Evolutionary conservation across 805 yeast genomes (phyloP), one percentile per base, ranked within the genome.

Genomic region (Metschnikowia corniflorae): DNA sequence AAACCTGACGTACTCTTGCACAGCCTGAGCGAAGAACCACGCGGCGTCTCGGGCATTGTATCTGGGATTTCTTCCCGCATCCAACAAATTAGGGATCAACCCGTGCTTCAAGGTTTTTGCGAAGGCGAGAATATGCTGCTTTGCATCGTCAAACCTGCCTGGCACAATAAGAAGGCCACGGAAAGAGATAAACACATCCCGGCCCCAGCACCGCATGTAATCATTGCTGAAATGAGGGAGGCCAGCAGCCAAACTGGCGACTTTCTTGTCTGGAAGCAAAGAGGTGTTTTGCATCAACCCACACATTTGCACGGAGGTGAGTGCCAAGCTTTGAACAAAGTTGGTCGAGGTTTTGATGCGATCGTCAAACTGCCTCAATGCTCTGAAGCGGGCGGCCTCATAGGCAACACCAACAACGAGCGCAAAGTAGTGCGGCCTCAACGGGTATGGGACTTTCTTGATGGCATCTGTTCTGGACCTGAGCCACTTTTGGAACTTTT

Each of bases 131-230:
- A 91, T 86, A 57, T 91, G 98, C 26, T 63, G 56, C 51, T 73
- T 81, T 1, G 97, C 97, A 29, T 80, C 87, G 1, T 82, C 86
- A 53, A 57, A 78, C 37, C 97, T 70, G 8, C 83, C 89, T 0
- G 96, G 75, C 1, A 84, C 80, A 16, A 88, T 63, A 38, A 88
- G 62, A 32, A 91, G 68, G 0, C 98, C 98, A 43, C 96, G 70
- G 28, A 84, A 70, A 0, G 96, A 75, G 30, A 91, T 82, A 57
- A 93, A 93, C 1, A 88, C 95, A 61, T 91, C 98, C 55, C 98
- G 75, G 16, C 98, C 98, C 98, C 98, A 91, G 57, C 96, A 87
- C 59, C 98, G 74, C 96, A 91, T 88, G 60, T 84, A 89, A 46
- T 83, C 87, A 40, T 74, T 75, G 55, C 93, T 81, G 63, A 91